Percentiles rank a stretch among this genome's conserved stretches.
Conservation (phyloP, 441 rosid species). For the Pelargonium myrrhifolium region DNA sequence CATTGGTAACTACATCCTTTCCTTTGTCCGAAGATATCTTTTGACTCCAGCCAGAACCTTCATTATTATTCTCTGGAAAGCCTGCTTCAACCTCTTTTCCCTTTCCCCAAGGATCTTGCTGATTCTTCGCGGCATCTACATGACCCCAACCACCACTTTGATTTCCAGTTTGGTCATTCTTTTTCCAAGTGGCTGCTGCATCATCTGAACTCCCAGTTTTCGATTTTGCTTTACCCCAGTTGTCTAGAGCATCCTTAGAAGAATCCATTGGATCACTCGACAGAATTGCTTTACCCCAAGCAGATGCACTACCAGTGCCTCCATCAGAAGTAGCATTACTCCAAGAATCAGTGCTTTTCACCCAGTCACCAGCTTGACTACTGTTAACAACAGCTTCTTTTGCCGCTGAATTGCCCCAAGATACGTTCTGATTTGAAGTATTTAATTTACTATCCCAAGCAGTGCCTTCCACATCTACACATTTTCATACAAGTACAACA, state of each 20-base stretch:
- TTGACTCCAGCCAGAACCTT: not conserved
- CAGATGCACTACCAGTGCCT: conserved; percentile 30
- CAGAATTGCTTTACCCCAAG: conserved; percentile 37
- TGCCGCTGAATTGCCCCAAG: conserved; percentile 47
- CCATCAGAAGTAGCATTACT: conserved; percentile 32
- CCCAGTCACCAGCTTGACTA: conserved; percentile 38
- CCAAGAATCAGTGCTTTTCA: conserved; percentile 38
- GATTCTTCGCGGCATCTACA: conserved; percentile 12
- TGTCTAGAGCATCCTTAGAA: too few species aligned
- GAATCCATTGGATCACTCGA: conserved; percentile 22
- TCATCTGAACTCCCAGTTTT: conserved; percentile 18
- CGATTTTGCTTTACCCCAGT: conserved; percentile 30
- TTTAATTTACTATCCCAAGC: conserved; percentile 42
- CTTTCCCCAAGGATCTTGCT: conserved; percentile 23
- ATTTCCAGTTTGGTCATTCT: conserved; percentile 3
- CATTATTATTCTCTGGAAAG: conserved; percentile 16
- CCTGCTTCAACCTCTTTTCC: conserved; percentile 24
- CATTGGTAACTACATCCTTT: not conserved
- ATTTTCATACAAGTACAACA: not conserved
- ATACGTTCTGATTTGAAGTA: conserved; percentile 28
- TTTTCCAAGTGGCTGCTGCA: conserved; percentile 19
- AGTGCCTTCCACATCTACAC: conserved; percentile 27
- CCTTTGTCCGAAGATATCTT: not conserved
- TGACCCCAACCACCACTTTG: not conserved
- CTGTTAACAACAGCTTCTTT: conserved; percentile 27